These are phyloP conservation scores for Trichoderma sp. DNA, from an alignment of 2,329 filamentous ascomycete species.

Conservation along the genomic window DNA sequence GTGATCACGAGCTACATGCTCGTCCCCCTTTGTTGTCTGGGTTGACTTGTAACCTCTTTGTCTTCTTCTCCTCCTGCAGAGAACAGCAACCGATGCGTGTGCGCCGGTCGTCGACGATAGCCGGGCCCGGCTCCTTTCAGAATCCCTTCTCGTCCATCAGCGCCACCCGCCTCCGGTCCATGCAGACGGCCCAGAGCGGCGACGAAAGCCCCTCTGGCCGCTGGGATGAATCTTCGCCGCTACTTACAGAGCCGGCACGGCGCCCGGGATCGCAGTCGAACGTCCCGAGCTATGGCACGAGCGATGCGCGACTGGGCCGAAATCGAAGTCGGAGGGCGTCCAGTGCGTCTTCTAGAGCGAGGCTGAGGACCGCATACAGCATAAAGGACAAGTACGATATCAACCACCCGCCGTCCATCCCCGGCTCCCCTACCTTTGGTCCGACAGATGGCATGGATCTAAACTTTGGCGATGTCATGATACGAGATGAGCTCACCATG, in stretches of 20 bases:
- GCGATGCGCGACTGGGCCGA: slow-evolving; percentile 35
- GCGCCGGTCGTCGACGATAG: slow-evolving; percentile 56
- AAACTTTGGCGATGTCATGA: slow-evolving; percentile 67
- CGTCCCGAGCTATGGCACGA: slow-evolving; percentile 42
- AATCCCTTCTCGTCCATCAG: slow-evolving; percentile 31
- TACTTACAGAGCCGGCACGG: slow-evolving; percentile 44
- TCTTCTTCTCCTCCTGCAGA: slow-evolving; percentile 33
- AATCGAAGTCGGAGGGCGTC: slow-evolving; percentile 47
- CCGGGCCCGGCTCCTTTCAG: slow-evolving; percentile 34
- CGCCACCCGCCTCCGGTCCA: slow-evolving; percentile 37
- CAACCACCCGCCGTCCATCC: slow-evolving; percentile 67
- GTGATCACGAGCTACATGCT: background rate
- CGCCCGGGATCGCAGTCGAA: slow-evolving; percentile 25
- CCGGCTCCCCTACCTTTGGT: slow-evolving; percentile 56
- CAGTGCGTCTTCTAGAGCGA: slow-evolving; percentile 50
- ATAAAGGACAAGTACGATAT: slow-evolving; percentile 55
- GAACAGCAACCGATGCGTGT: slow-evolving; percentile 61
- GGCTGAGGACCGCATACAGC: slow-evolving; percentile 33
- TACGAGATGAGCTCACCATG: slow-evolving; percentile 60
- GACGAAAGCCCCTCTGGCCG: slow-evolving; percentile 41
- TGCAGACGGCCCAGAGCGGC: slow-evolving; percentile 41
- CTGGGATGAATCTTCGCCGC: slow-evolving; percentile 52
- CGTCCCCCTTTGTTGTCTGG: background rate
- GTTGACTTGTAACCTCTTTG: background rate
- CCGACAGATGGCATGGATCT: slow-evolving; percentile 50